These are phyloP conservation scores for Ascocoryne sarcoides DNA, from an alignment of 2,329 filamentous ascomycete genomes.

Conservation along the genomic window DNA sequence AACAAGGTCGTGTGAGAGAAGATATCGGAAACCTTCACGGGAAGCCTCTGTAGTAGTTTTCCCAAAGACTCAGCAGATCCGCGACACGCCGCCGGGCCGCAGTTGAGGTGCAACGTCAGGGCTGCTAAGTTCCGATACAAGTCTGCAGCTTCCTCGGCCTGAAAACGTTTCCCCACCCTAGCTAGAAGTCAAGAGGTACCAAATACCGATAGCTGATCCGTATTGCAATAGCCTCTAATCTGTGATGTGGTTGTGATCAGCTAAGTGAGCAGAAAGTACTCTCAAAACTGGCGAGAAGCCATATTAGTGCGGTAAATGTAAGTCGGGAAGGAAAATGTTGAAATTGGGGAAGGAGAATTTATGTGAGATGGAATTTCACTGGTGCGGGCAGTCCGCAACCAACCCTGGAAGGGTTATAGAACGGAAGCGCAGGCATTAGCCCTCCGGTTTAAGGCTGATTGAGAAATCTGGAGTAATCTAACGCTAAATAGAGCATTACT, in stretches of 20 bases:
- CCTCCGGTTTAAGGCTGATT: constrained; percentile 29
- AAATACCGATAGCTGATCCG: constrained; percentile 27
- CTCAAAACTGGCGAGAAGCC: constrained; percentile 9
- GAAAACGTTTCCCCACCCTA: constrained; percentile 19
- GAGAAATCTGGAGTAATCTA: constrained; percentile 27
- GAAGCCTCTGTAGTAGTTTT: constrained; percentile 7
- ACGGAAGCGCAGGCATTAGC: constrained; percentile 24
- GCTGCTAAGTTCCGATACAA: constrained; percentile 26
- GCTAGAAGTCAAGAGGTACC: constrained; percentile 16
- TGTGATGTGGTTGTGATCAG: constrained; percentile 25
- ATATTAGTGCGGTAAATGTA: constrained; percentile 22
- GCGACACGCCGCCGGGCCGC: constrained; percentile 20
- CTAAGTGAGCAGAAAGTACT: constrained; percentile 14
- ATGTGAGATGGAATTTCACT: constrained; percentile 9
- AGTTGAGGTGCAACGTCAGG: constrained; percentile 21
- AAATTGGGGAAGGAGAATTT: constrained; percentile 9
- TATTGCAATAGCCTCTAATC: constrained; percentile 18
- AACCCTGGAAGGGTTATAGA: constrained; percentile 21
- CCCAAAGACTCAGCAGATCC: constrained; percentile 18
- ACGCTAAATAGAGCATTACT: constrained; percentile 17
- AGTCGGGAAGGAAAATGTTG: constrained; percentile 19
- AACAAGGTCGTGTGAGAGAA: constrained; percentile 15
- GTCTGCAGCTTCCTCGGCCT: constrained; percentile 15
- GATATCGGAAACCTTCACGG: constrained; percentile 1
- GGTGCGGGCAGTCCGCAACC: constrained; percentile 16